Evolutionary conservation across 257 asterid genomes (phyloP), one percentile per base, ranked within the genome.

Genomic region (Jacaranda mimosifolia): DNA sequence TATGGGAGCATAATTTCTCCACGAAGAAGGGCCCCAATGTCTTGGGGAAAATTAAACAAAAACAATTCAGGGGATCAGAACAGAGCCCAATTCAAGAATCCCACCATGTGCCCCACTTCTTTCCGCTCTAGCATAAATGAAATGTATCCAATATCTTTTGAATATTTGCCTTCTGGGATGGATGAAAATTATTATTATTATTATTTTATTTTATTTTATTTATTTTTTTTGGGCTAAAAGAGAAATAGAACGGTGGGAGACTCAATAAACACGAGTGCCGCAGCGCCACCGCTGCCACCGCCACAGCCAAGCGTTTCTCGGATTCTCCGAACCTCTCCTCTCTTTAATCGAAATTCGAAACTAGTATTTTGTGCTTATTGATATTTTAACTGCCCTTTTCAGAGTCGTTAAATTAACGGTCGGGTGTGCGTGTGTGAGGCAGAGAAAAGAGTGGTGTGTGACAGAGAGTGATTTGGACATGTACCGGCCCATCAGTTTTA

Each of bases 1-100:
- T 59, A 11, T 60, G 59, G 39, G 51, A 11, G 70, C 67, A 57
- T 53, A 74, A 32, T 45, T 67, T 73, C 69, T 68, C 72, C 63
- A 58, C 7, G 68, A 78, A 57, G 74, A 71, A 55, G 80, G 85
- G 79, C 46, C 81, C 89, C 83, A 57, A 63, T 77, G 76, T 82
- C 74, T 45, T 51, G 49, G 68, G 83, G 48, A 3, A 51, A 76
- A 74, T 9, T 64, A 32, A 51, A 77, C 57, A 51, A 55, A 72
- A 58, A 74, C 40, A 14, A 64, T 49, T 42, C 80, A 17, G 77
- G 72, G 74, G 62, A 84, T 81, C 46, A 77, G 46, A 77, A 64
- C 51, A 10, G 73, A 82, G 70, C 83, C 81, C 83, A 65, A 53
- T 62, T 70, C 68, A 77, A 80, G 71, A 79, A 80, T 62, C 72